These are phyloP conservation scores for Candida loeiensis DNA, from an alignment of 805 yeast genomes.

Conservation along the genomic window DNA sequence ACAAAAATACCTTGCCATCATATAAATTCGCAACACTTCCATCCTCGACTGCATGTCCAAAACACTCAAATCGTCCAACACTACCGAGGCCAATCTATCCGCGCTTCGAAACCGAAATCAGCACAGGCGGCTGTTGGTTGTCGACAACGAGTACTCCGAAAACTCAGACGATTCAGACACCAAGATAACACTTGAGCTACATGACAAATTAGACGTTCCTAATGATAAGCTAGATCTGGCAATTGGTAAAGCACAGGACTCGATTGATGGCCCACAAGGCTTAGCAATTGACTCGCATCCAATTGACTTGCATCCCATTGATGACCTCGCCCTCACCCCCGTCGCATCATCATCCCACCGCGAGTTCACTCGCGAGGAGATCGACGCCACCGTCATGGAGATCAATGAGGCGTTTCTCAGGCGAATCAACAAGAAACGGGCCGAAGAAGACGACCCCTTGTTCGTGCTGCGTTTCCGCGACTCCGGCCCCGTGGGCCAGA, in stretches of 20 bases:
- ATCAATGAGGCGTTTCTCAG: slow-evolving; percentile 1
- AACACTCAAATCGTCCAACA: neutral
- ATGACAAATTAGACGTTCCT: too few species aligned
- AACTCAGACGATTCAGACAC: slow-evolving; percentile 1
- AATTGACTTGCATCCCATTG: too few species aligned
- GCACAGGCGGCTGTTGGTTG: slow-evolving; percentile 8
- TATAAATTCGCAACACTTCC: too few species aligned
- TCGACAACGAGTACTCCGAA: slow-evolving; percentile 10
- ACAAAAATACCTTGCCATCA: too few species aligned
- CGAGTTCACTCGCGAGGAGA: slow-evolving; percentile 1
- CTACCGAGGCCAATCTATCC: slow-evolving; percentile 8
- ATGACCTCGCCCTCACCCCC: neutral
- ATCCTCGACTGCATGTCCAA: neutral
- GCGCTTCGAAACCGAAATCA: slow-evolving; percentile 7
- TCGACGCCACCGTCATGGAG: slow-evolving; percentile 1
- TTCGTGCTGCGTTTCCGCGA: slow-evolving; percentile 55
- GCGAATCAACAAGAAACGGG: slow-evolving; percentile 5
- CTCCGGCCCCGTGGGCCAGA: slow-evolving; percentile 38
- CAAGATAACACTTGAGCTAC: neutral
- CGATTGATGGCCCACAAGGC: too few species aligned
- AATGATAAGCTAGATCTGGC: too few species aligned
- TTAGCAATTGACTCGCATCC: too few species aligned
- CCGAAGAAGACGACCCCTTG: slow-evolving; percentile 27
- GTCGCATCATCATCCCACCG: slow-evolving; percentile 1
- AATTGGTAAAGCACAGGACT: too few species aligned